Conservation (phyloP, 805 yeast genomes). For the Pichia paraexigua region DNA sequence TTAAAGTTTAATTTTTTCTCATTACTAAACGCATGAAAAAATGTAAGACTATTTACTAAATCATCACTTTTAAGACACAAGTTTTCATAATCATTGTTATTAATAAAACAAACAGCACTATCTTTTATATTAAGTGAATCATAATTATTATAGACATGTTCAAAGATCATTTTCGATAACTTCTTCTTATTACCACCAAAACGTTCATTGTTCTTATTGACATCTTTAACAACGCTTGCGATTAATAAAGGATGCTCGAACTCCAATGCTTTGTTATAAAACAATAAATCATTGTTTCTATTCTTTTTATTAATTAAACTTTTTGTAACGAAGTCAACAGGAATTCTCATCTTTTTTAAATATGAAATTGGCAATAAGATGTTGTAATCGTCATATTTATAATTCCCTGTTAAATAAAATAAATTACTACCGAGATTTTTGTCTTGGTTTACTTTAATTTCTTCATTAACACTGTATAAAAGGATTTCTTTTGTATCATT, state of each 20-base stretch:
- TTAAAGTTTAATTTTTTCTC: conserved; percentile 7
- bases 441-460: conserved; percentile 11
- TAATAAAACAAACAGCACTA: conserved; percentile 38
- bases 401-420: conserved; percentile 30
- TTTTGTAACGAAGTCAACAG: neutral
- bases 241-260: conserved; percentile 32
- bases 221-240: conserved; percentile 15
- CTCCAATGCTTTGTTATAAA: conserved; percentile 21
- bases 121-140: conserved; percentile 29
- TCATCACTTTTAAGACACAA: conserved; percentile 34
- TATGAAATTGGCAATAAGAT: conserved; percentile 32
- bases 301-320: conserved; percentile 8
- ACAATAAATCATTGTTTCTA: conserved; percentile 15
- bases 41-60: conserved; percentile 22
- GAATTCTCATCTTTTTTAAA: conserved; percentile 7
- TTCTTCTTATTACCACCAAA: conserved; percentile 9
- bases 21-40: conserved; percentile 22
- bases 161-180: conserved; percentile 28
- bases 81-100: conserved; percentile 18
- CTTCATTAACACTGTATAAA: conserved; percentile 30
- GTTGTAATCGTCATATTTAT: conserved; percentile 31
- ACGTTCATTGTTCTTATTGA: no score
- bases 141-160: conserved; percentile 32
- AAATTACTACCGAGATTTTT: conserved; percentile 29
- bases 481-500: conserved; percentile 29